phyloP scores from a whole-genome alignment of 177 flowering plant genomes.

The Tripterygium wilfordii region DNA sequence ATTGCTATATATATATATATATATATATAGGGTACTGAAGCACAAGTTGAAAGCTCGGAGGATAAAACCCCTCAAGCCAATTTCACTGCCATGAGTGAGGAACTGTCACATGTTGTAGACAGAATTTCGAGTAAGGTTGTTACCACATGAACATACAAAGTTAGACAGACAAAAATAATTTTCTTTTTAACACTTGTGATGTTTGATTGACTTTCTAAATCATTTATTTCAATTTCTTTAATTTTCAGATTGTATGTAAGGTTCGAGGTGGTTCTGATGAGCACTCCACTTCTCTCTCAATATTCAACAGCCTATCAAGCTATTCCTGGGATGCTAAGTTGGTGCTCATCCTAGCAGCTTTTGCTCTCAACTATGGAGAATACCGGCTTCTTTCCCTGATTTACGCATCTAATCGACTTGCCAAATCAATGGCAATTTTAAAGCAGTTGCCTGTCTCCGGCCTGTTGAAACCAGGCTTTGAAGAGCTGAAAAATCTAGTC shows the following conservation, averaged over 20 bases:
- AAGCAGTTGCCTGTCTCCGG: conserved; percentile 38
- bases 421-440: conserved; percentile 45
- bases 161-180: no score
- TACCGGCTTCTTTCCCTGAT: conserved; percentile 56
- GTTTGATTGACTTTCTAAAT: background rate
- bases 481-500: conserved; percentile 32
- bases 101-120: conserved; percentile 22
- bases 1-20: no score
- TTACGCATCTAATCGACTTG: conserved; percentile 41
- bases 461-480: conserved; percentile 26
- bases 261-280: conserved; percentile 21
- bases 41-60: conserved; percentile 17
- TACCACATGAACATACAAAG: background rate
- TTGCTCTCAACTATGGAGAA: conserved; percentile 55
- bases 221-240: background rate
- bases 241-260: conserved; percentile 29
- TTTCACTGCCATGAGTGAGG: conserved; percentile 17
- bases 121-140: conserved; percentile 30
- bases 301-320: conserved; percentile 25
- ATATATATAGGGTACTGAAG: conserved; percentile 5
- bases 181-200: no score
- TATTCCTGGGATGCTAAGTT: conserved; percentile 59
- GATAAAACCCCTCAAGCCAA: conserved; percentile 19
- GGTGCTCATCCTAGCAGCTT: conserved; percentile 50
- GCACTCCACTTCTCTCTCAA: conserved; percentile 15